Conservation (phyloP, 192 early-diverging fungal species). For the Entophlyctis luteolus region DNA sequence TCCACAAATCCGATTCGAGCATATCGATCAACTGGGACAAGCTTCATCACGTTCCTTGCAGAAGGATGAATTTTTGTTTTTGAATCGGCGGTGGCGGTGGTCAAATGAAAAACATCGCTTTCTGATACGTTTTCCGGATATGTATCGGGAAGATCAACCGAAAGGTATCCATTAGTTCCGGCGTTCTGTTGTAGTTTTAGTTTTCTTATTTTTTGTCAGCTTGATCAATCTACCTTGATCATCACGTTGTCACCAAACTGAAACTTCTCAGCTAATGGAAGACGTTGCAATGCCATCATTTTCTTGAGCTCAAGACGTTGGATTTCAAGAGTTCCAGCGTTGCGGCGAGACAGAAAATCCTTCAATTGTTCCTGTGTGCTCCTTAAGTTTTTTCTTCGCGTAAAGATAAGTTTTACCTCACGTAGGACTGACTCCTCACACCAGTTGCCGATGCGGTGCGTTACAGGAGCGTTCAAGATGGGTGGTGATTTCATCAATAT, state of each 20-base stretch:
- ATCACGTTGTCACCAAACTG: constrained; percentile 31
- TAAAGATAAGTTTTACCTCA: constrained; percentile 23
- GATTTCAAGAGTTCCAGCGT: constrained; percentile 20
- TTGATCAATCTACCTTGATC: constrained; percentile 28
- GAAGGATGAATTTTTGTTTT: not conserved
- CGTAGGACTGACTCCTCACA: constrained; percentile 41
- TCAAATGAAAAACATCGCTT: constrained; percentile 25
- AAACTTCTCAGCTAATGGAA: constrained; percentile 4
- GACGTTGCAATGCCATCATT: constrained; percentile 14
- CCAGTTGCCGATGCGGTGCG: constrained; percentile 42
- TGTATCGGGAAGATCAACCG: constrained; percentile 28
- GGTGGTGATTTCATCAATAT: not conserved
- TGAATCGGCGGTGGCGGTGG: constrained; percentile 1
- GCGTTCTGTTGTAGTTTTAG: constrained; percentile 18
- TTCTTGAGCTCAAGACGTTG: constrained; percentile 24
- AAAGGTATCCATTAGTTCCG: constrained; percentile 25
- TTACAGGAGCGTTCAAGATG: constrained; percentile 3
- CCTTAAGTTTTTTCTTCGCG: not conserved
- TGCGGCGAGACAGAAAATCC: constrained; percentile 31
- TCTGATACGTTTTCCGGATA: constrained; percentile 26
- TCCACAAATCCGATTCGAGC: not conserved
- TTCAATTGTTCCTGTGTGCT: constrained; percentile 26
- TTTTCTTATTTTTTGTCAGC: constrained; percentile 6
- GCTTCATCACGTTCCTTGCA: constrained; percentile 23
- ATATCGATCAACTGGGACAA: constrained; percentile 24